Conservation (phyloP, 2,329 filamentous ascomycete genomes). For the Didymella segeticola region DNA sequence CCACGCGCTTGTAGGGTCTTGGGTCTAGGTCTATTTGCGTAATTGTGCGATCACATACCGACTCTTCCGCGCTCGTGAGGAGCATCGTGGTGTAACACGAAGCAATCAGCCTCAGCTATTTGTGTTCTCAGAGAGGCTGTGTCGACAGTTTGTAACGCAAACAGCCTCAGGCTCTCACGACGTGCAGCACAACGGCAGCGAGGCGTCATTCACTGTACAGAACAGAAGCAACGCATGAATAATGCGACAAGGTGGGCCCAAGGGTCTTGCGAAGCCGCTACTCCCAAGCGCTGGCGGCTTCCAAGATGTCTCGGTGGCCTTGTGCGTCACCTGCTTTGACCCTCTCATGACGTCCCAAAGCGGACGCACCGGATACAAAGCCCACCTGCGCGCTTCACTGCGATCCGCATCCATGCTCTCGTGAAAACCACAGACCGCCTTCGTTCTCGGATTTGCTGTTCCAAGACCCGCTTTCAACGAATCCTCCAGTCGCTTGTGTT, state of each 20-base stretch:
- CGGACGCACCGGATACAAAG: slow-evolving; percentile 31
- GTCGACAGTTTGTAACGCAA: slow-evolving; percentile 5
- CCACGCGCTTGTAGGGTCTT: slow-evolving; percentile 18
- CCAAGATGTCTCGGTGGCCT: slow-evolving; percentile 14
- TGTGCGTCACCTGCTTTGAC: slow-evolving; percentile 21
- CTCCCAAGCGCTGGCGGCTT: slow-evolving; percentile 24
- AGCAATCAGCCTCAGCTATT: slow-evolving; percentile 4
- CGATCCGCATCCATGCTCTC: slow-evolving; percentile 18
- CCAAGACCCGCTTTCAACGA: slow-evolving; percentile 20
- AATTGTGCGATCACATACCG: slow-evolving; percentile 13
- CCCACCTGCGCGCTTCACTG: slow-evolving; percentile 22
- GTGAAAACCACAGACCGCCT: slow-evolving; percentile 22
- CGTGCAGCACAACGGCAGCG: slow-evolving; percentile 7
- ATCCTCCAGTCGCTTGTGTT: slow-evolving; percentile 19
- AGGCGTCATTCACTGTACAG: slow-evolving; percentile 2
- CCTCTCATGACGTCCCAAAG: slow-evolving; percentile 27
- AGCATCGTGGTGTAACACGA: neutral
- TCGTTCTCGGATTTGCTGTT: slow-evolving; percentile 15
- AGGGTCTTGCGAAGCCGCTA: slow-evolving; percentile 9
- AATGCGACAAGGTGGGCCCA: slow-evolving; percentile 8
- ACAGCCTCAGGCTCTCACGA: slow-evolving; percentile 16
- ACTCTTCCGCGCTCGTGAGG: slow-evolving; percentile 10
- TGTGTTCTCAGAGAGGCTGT: slow-evolving; percentile 4
- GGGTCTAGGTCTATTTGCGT: slow-evolving; percentile 12
- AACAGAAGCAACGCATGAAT: slow-evolving; percentile 18